Evolutionary conservation across 2,329 filamentous ascomycete genomes (phyloP).

Genomic region (Didymella arachidicola): DNA sequence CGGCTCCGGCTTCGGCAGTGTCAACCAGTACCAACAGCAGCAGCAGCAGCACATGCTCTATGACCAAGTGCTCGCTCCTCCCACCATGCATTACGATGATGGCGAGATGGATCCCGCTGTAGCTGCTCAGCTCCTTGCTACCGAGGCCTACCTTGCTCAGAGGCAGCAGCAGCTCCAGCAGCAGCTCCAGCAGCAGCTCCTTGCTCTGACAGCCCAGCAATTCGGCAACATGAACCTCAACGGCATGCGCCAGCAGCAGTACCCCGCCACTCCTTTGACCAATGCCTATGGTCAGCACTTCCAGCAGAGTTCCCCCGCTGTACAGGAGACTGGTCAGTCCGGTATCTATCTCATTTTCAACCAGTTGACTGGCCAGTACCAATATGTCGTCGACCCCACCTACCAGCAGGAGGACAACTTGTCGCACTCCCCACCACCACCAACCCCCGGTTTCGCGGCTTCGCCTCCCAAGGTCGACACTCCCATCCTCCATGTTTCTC

Average conservation of each 20-base stretch:
- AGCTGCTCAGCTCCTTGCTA: slow-evolving; percentile 88
- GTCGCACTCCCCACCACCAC: slow-evolving; percentile 59
- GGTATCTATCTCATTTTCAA: slow-evolving; percentile 86
- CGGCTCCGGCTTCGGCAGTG: slow-evolving; percentile 60
- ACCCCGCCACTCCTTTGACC: slow-evolving; percentile 61
- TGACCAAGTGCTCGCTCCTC: slow-evolving; percentile 88
- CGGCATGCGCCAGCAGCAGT: slow-evolving; percentile 57
- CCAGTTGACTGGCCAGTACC: slow-evolving; percentile 82
- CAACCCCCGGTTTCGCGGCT: slow-evolving; percentile 48
- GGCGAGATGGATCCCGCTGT: slow-evolving; percentile 84
- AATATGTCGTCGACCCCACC: slow-evolving; percentile 77
- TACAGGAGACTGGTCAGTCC: slow-evolving; percentile 72
- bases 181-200: slow-evolving; percentile 90
- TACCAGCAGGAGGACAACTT: slow-evolving; percentile 58
- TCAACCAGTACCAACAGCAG: slow-evolving; percentile 51
- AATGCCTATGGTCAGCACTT: slow-evolving; percentile 71
- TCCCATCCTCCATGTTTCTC: slow-evolving; percentile 79
- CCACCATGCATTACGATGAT: slow-evolving; percentile 73
- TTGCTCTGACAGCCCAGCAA: slow-evolving; percentile 71
- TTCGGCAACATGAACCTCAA: slow-evolving; percentile 70
- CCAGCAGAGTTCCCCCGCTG: slow-evolving; percentile 70
- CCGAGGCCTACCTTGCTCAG: slow-evolving; percentile 90
- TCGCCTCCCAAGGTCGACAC: slow-evolving; percentile 52
- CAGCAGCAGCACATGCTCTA: slow-evolving; percentile 62
- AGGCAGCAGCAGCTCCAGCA: slow-evolving; percentile 96